Base-by-base conservation (phyloP, 305 asterid genomes). In the Solanum hybrid region DNA sequence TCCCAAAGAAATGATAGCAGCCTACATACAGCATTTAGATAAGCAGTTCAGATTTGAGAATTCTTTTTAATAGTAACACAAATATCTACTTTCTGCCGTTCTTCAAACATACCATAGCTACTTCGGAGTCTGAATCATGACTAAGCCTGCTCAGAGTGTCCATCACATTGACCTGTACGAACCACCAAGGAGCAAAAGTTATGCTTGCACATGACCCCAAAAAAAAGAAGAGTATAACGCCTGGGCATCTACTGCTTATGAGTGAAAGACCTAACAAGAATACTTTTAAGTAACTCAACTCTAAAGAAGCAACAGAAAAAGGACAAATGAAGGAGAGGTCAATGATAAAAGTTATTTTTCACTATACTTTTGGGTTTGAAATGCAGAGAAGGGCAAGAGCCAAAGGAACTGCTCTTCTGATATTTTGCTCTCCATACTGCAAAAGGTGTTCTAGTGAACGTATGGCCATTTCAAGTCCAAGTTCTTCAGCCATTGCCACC, bases 401-500 rank as follows among this genome's bases (percentile, higher is more conserved):
- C 94, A 97, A 93, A 22, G 99, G 99, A 69, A 96, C 98, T 71
- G 97, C 98, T 92, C 93, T 95, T 90, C 98, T 94, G 87, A 96
- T 96, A 90, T 96, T 96, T 95, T 94, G 98, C 92, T 97, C 98
- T 9, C 98, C 98, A 85, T 96, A 97, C 91, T 97, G 98, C 92
- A 96, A 92, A 64, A 97, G 98, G 92, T 96, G 98, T 93, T 97
- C 99, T 89, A 97, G 89, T 51, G 98, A 96, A 32, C 99, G 99
- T 87, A 97, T 97, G 35, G 98, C 99, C 99, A 97, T 97, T 89
- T 96, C 99, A 84, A 91, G 91, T 86, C 99, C 99, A 34, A 97
- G 92, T 85, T 97, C 99, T 95, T 97, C 99, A 86, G 97, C 99
- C 99, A 97, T 96, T 88, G 99, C 96, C 87, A 97, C 99, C 98